Base-by-base conservation (phyloP, 129 eudicot genomes). In the Sambucus nigra region DNA sequence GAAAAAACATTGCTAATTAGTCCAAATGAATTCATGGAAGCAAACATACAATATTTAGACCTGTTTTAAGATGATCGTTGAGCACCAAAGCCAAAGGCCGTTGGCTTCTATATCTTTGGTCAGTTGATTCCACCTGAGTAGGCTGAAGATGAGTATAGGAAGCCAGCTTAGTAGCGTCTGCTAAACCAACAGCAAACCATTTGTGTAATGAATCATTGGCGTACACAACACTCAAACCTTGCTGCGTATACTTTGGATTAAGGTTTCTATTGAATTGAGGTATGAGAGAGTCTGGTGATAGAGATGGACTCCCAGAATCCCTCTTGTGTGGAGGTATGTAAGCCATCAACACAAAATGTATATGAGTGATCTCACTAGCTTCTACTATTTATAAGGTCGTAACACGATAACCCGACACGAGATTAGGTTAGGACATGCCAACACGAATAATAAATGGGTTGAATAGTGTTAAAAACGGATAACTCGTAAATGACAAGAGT, bases 301-400 rank as follows among this genome's bases (percentile, higher is more conserved):
- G 56, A 27, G 47, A 12, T 23, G 67, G 55, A 17, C 19, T 19
- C 33, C 16, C 48, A 5, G 48, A 42, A 51, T 48, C 51, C 55
- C 73, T 53, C 61, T 49, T 68, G 61, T 68, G 67, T 10, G 73
- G 73, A 35, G 73, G 73, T 10, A 59, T 55, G 42, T 58, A 68
- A 25, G 67, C 53, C 72, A 67, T 67, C 4, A 21, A n/a, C n/a
- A n/a, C n/a, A n/a, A n/a, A n/a, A n/a, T n/a, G n/a, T n/a, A n/a
- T n/a, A n/a, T n/a, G n/a, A n/a, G n/a, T n/a, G n/a, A n/a, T n/a
- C n/a, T n/a, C n/a, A n/a, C n/a, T n/a, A n/a, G n/a, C n/a, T n/a
- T n/a, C n/a, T n/a, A n/a, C n/a, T n/a, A n/a, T n/a, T n/a, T n/a
- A n/a, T n/a, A n/a, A n/a, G n/a, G n/a, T n/a, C n/a, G n/a, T n/a